These are phyloP conservation scores for Cylindrodendrum hubeiense DNA, from an alignment of 2,329 filamentous ascomycete species.

Conservation along the genomic window DNA sequence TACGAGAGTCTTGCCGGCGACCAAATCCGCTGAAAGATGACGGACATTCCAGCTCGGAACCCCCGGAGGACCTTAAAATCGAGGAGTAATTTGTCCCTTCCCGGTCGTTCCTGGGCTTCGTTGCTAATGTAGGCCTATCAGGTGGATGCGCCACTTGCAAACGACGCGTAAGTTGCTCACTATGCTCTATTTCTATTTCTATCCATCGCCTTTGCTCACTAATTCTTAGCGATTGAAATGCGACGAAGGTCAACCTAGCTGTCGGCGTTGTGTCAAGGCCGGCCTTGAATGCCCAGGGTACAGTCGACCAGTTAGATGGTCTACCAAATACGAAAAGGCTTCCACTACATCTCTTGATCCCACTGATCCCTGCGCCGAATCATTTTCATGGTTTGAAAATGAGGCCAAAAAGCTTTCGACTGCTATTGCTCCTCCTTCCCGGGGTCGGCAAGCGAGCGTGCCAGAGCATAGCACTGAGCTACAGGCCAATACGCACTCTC, in stretches of 20 bases:
- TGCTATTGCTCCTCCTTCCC: neutral
- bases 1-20: neutral
- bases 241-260: slow-evolving; percentile 31
- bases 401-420: neutral
- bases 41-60: neutral
- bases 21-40: neutral
- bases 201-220: neutral
- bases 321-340: slow-evolving; percentile 33
- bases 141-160: slow-evolving; percentile 31
- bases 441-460: neutral
- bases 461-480: neutral
- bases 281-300: slow-evolving; percentile 32
- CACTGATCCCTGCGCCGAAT: rapidly evolving
- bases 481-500: neutral
- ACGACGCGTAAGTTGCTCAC: slow-evolving; percentile 15
- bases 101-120: too few species aligned
- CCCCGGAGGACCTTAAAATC: slow-evolving; percentile 22
- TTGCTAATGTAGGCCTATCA: neutral
- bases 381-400: neutral
- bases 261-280: slow-evolving; percentile 28
- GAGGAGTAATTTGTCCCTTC: slow-evolving; percentile 1
- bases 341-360: neutral
- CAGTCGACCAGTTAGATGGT: slow-evolving; percentile 33
- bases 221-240: slow-evolving; percentile 31
- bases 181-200: too few species aligned